Evolutionary conservation across 192 early-diverging fungal species (phyloP).

Genomic region (Irineochytrium annulatum): DNA sequence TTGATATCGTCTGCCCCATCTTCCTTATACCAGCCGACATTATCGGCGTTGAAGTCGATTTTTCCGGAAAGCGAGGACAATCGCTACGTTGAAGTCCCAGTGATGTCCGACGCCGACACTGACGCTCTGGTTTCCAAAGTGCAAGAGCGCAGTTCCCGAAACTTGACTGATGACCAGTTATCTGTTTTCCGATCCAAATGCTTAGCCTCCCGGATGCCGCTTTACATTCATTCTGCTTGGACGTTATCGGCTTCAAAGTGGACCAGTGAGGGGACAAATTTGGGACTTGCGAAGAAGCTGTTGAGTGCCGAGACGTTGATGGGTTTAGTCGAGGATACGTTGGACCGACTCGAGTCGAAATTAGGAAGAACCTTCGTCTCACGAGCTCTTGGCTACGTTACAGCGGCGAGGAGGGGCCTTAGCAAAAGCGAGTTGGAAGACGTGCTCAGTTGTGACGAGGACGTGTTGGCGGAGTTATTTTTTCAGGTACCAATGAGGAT

Average conservation of each 20-base stretch:
- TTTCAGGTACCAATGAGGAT: conserved; percentile 19
- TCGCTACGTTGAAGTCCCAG: conserved; percentile 18
- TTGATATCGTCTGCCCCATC: conserved; percentile 18
- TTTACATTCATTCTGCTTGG: conserved; percentile 21
- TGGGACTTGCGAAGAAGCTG: neutral
- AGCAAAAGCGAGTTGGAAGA: conserved; percentile 21
- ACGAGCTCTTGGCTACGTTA: conserved; percentile 17
- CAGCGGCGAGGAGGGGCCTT: conserved; percentile 19
- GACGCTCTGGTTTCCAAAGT: conserved; percentile 1
- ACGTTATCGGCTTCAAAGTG: conserved; percentile 15
- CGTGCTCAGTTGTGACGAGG: conserved; percentile 23
- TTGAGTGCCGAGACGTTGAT: conserved; percentile 14
- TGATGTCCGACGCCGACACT: conserved; percentile 5
- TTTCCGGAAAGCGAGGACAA: conserved; percentile 5
- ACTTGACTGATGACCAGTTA: conserved; percentile 5
- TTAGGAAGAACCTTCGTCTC: conserved; percentile 23
- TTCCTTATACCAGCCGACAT: conserved; percentile 13
- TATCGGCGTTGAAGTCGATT: conserved; percentile 3
- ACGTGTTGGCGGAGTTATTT: conserved; percentile 23
- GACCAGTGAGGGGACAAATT: conserved; percentile 6
- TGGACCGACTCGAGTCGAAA: conserved; percentile 15
- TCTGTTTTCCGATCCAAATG: conserved; percentile 10
- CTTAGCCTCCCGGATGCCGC: conserved; percentile 3
- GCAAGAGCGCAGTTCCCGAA: neutral
- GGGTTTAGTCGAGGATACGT: conserved; percentile 23